Base-by-base conservation (phyloP, 306 rosid genomes). In the Cucurbita pepo region DNA sequence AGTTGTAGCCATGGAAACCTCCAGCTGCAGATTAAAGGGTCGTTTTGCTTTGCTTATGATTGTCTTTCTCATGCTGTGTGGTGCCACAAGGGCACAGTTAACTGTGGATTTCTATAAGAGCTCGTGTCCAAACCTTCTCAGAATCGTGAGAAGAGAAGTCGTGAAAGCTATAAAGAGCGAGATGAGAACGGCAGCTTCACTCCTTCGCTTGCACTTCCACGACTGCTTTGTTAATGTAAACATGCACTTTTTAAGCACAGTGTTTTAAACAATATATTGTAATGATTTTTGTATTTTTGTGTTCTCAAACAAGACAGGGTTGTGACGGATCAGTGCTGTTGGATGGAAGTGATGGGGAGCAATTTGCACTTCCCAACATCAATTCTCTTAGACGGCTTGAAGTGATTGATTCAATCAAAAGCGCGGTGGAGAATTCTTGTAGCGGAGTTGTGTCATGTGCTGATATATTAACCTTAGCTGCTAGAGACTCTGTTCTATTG, bases 151-250 rank as follows among this genome's bases (percentile, higher is more conserved):
- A n/a, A 81, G 10, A 59, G 90, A 82, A 76, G 87, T 90, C 52
- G 30, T 18, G 48, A 86, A 67, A 16, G 97, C 97, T 44, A 14
- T 94, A 21, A 80, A 71, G 71, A 76, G 38, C 48, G 97, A 94
- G 74, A 87, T 72, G 85, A 67, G 98, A 74, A 94, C 90, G 97
- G 97, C 85, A 11, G 98, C 86, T 69, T 94, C 98, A 22, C 81
- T 93, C 85, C 77, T 88, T 78, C 97, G 98, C 11, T 92, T 93
- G 69, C 98, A 93, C 76, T 90, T 93, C 77, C 98, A 93, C 69
- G 97, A 93, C 76, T 93, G 98, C 86, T 93, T 90, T 80, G 97
- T 93, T 6, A 88, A 87, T 8, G 98, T 93, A 64, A 86, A 90
- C 77, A 3, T 0, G 4, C 48, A 4, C 9, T 45, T 9, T 0